Conservation (phyloP, 352 stramenopile genomes). For the Blastocystis sp. region DNA sequence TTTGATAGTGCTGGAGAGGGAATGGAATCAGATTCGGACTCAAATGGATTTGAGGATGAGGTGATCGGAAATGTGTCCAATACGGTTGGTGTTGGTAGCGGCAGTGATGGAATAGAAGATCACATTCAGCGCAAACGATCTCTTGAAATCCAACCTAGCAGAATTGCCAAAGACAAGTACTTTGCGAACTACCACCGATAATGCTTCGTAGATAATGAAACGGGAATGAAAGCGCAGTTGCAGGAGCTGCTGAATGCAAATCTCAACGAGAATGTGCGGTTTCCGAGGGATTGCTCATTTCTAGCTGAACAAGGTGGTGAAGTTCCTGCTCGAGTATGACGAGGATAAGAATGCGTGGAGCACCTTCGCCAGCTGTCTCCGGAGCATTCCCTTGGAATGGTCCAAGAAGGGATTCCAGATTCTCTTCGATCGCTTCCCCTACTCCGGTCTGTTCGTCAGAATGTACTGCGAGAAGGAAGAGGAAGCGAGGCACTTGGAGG, state of each 20-base stretch:
- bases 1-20: neutral
- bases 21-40: constrained; percentile 11
- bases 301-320: constrained; percentile 33
- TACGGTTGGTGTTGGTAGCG: neutral
- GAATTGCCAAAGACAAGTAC: neutral
- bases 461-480: constrained; percentile 53
- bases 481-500: constrained; percentile 4
- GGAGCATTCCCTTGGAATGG: constrained; percentile 11
- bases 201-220: constrained; percentile 1
- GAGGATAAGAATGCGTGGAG: constrained; percentile 37
- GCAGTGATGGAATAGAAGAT: neutral
- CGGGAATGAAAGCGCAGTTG: neutral
- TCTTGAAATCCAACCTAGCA: neutral
- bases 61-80: neutral
- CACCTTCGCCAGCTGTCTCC: constrained; percentile 40
- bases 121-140: neutral
- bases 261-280: constrained; percentile 9
- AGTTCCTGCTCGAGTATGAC: constrained; percentile 33
- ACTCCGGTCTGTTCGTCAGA: neutral
- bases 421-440: constrained; percentile 57
- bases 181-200: neutral
- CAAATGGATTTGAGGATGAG: constrained; percentile 44
- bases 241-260: constrained; percentile 33
- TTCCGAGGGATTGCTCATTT: neutral
- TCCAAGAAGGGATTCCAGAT: constrained; percentile 25